Evolutionary conservation across 2,329 filamentous ascomycete species (phyloP), one percentile per base, ranked within the genome.

Genomic region (Calonectria ilicicola): DNA sequence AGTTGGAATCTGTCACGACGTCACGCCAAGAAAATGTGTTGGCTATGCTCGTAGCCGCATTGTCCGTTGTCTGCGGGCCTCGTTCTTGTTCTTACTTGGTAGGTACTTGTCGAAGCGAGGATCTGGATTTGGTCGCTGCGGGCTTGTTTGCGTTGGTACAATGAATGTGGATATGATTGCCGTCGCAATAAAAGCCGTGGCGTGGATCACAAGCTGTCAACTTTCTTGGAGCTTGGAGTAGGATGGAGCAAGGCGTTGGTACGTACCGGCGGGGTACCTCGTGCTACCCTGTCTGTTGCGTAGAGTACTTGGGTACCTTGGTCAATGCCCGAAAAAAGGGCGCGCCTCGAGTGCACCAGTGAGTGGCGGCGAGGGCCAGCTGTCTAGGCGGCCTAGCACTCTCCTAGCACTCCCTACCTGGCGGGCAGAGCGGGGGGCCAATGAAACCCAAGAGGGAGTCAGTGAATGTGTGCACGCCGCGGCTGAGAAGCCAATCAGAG

Each of bases 161-260:
- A 58, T 67, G n/a, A 23, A 8, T 21, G 23, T 58, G 35, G 40
- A 27, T 53, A 40, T 44, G 29, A 60, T 60, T 60, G 53, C 40
- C 35, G 64, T 65, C 56, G 56, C 56, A 58, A 60, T 60, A 60
- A 67, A 66, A 47, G 64, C 63, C 71, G 74, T 78, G 70, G 76
- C 44, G 73, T 70, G 42, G 53, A 71, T 65, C 72, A 78, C 72
- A 78, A 78, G 71, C 74, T 79, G 77, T 76, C 74, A 79, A 77
- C 70, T 78, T 77, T 72, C 66, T 47, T 67, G 29, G 42, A 62
- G 44, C 38, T 47, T 47, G 27, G 23, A 51, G 44, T 21, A 6
- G 2, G 26, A 58, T 58, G 53, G 51, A 53, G 47, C 47, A 51
- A 19, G 26, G 32, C 27, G 53, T 21, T 6, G 51, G 69, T 71